These are phyloP conservation scores for Thinopyrum elongatum DNA, from an alignment of 176 grass and related monocot species.

Conservation along the genomic window DNA sequence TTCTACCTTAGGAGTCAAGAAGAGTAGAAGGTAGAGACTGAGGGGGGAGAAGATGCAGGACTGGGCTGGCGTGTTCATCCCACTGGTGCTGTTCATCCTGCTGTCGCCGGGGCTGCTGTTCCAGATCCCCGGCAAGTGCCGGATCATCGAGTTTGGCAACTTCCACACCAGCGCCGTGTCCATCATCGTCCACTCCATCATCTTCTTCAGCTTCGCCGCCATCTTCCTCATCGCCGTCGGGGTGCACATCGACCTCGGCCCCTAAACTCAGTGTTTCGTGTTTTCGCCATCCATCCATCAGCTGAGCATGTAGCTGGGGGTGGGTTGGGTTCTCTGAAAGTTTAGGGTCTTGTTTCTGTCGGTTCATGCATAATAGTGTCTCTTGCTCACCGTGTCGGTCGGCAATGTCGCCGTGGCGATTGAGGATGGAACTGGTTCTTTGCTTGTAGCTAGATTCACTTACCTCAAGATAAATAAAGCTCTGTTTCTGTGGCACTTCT, in stretches of 20 bases:
- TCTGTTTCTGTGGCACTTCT: too few species aligned
- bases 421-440: too few species aligned
- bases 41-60: constrained; percentile 41
- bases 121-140: constrained; percentile 58
- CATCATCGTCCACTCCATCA: constrained; percentile 55
- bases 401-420: too few species aligned
- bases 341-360: neutral
- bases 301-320: neutral
- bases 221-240: constrained; percentile 55
- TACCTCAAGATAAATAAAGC: too few species aligned
- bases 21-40: neutral
- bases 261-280: neutral
- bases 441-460: too few species aligned
- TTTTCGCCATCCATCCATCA: neutral
- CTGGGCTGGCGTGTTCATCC: constrained; percentile 69
- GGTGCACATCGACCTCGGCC: constrained; percentile 47
- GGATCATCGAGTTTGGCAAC: constrained; percentile 58
- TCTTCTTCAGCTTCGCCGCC: constrained; percentile 49
- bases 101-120: constrained; percentile 66
- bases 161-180: constrained; percentile 64
- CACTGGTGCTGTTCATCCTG: constrained; percentile 61
- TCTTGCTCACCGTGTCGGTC: neutral
- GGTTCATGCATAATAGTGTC: neutral
- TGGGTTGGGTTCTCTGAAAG: neutral
- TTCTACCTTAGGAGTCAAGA: neutral